phyloP scores from a whole-genome alignment of 2,329 filamentous ascomycete genomes.

The Penicillium sp. region DNA sequence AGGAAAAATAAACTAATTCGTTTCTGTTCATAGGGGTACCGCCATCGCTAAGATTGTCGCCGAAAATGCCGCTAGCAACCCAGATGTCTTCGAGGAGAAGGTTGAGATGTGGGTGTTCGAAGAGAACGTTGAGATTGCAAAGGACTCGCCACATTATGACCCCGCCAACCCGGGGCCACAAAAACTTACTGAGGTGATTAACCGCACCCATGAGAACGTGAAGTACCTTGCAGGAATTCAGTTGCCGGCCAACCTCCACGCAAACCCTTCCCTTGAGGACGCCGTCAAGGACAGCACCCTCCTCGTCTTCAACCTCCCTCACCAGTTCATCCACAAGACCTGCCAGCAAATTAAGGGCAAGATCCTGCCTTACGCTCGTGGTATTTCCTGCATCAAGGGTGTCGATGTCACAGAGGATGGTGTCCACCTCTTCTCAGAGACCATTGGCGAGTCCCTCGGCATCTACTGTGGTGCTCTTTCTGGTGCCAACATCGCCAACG shows the following conservation, averaged over 20 bases:
- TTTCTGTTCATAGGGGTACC: constrained; percentile 69
- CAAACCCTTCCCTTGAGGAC: constrained; percentile 55
- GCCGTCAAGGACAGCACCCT: constrained; percentile 83
- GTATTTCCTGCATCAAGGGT: constrained; percentile 97
- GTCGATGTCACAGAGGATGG: constrained; percentile 87
- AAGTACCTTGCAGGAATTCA: constrained; percentile 93
- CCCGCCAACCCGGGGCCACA: constrained; percentile 70
- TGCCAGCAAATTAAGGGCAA: constrained; percentile 83
- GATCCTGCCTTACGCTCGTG: constrained; percentile 87
- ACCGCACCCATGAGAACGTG: constrained; percentile 89
- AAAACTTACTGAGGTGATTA: constrained; percentile 90
- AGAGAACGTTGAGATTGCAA: constrained; percentile 76
- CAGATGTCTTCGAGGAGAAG: constrained; percentile 78
- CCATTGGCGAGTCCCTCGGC: constrained; percentile 83
- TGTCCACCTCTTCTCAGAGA: constrained; percentile 89
- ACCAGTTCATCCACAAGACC: constrained; percentile 82
- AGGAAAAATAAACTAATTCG: not conserved
- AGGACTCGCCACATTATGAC: constrained; percentile 73
- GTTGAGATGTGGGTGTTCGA: constrained; percentile 99
- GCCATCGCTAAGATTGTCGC: constrained; percentile 97
- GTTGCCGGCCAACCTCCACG: constrained; percentile 69
- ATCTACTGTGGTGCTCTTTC: constrained; percentile 97
- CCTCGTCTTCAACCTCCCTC: constrained; percentile 94
- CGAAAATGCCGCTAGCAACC: constrained; percentile 80
- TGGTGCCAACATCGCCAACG: constrained; percentile 92